Evolutionary conservation across 2,329 filamentous ascomycete species (phyloP), one percentile per base, ranked within the genome.

Genomic region (Aphanoascus verrucosus): DNA sequence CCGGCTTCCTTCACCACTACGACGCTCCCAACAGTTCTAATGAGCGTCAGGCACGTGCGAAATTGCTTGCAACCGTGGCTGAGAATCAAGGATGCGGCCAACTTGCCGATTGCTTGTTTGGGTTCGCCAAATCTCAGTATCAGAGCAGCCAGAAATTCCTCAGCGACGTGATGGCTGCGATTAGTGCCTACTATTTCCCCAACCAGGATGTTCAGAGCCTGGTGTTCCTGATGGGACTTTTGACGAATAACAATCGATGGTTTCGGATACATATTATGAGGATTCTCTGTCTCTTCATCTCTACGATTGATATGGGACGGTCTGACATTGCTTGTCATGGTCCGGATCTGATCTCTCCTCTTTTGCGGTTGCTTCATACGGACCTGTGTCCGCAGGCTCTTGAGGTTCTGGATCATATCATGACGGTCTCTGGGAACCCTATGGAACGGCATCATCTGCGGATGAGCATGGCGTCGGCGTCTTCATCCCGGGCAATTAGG

Each of bases 241-340:
- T 98, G 51, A 95, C 90, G 12, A 98, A 98, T 64, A 85, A 84
- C 34, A 79, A 85, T 0, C 79, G 86, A 2, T 96, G 89, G 87
- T 86, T 97, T 68, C 94, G 94, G 66, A 76, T 90, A 42, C 91
- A 93, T 72, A 89, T 87, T 0, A 94, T 98, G 86, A 84, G 88
- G 56, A 83, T 97, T 11, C 79, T 98, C 0, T 86, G 86, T 63
- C 79, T 86, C 17, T 74, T 95, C 55, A 86, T 98, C 45, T 88
- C 89, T 0, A 85, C 91, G 51, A 86, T 96, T 32, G 90, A 98
- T 64, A 94, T 97, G 86, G 84, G 85, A 53, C 90, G 90, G 62
- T 82, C 86, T 0, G 90, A 95, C 59, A 87, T 98, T 58, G 86
- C 89, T 3, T 84, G 83, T 6, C 89, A 97, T 67, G 91, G 93